Percentiles rank a stretch among this genome's conserved stretches.
Conservation (phyloP, 257 asterid species). For the Scutellaria barbata region DNA sequence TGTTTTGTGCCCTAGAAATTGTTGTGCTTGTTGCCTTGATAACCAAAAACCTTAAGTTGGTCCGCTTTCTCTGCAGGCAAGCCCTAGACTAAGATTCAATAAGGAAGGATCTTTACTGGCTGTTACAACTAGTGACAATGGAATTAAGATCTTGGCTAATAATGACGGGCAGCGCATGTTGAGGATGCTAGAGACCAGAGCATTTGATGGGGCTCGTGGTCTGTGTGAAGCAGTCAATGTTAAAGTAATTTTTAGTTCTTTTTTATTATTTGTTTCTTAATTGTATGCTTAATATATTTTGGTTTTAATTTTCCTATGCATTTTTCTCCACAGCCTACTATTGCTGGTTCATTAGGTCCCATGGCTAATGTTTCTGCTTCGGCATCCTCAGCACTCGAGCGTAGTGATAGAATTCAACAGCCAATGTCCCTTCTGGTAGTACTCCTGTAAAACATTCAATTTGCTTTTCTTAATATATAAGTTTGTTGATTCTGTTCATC, state of each 20-base stretch:
- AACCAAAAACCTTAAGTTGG: slow-evolving; percentile 23
- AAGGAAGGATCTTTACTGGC: slow-evolving; percentile 95
- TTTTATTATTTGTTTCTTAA: slow-evolving; percentile 13
- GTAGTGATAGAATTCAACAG: slow-evolving; percentile 76
- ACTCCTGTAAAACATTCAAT: slow-evolving; percentile 21
- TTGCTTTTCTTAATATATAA: slow-evolving; percentile 16
- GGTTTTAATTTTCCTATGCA: slow-evolving; percentile 15
- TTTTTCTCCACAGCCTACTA: slow-evolving; percentile 60
- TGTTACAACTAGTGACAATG: slow-evolving; percentile 89
- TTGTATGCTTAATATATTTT: slow-evolving; percentile 1
- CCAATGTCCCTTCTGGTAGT: slow-evolving; percentile 84
- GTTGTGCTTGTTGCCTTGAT: slow-evolving; percentile 26
- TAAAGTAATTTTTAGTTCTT: slow-evolving; percentile 52
- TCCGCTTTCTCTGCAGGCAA: slow-evolving; percentile 65
- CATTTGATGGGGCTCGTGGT: slow-evolving; percentile 84
- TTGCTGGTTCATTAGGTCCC: slow-evolving; percentile 75
- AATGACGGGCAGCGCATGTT: slow-evolving; percentile 87
- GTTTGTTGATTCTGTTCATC: slow-evolving; percentile 17
- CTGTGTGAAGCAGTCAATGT: slow-evolving; percentile 73
- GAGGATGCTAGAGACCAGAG: slow-evolving; percentile 85
- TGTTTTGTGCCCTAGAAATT: slow-evolving; percentile 32
- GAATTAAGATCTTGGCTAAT: slow-evolving; percentile 91
- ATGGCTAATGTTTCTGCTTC: slow-evolving; percentile 64
- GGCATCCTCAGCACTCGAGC: slow-evolving; percentile 68
- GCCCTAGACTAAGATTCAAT: slow-evolving; percentile 90